A percentile compares a stretch with the other conserved stretches of the same genome.
phyloP scores from a whole-genome alignment of 352 stramenopile species.

The Phytophthora fragariaefolia region DNA sequence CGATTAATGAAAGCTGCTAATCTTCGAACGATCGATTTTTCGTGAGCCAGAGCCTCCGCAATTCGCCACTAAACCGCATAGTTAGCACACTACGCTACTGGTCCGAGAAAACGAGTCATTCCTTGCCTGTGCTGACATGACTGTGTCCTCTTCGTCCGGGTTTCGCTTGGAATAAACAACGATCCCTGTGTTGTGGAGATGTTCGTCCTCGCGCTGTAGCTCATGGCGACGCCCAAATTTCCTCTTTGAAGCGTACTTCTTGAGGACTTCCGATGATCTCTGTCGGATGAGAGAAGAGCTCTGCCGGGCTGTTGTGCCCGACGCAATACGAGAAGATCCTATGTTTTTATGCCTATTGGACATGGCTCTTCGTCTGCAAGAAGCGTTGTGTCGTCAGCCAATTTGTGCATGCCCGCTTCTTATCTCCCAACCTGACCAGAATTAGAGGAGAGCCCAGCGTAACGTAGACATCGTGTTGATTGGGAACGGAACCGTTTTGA shows the following conservation, averaged over 20 bases:
- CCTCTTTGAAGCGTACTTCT: slow-evolving; percentile 46
- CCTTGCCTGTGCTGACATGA: slow-evolving; percentile 48
- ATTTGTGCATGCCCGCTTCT: neutral
- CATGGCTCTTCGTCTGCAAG: slow-evolving; percentile 7
- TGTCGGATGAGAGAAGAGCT: slow-evolving; percentile 22
- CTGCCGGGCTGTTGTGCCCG: no score
- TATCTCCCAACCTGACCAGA: neutral
- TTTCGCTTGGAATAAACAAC: slow-evolving; percentile 58
- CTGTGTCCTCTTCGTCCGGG: slow-evolving; percentile 60
- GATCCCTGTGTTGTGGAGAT: slow-evolving; percentile 29
- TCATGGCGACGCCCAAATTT: slow-evolving; percentile 49
- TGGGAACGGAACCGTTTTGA: neutral
- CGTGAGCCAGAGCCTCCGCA: slow-evolving; percentile 36
- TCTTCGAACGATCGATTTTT: slow-evolving; percentile 36
- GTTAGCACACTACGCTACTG: no score
- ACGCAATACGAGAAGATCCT: slow-evolving; percentile 7
- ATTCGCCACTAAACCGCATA: slow-evolving; percentile 44
- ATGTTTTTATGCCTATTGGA: slow-evolving; percentile 3
- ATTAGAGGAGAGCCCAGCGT: neutral
- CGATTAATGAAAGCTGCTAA: slow-evolving; percentile 33
- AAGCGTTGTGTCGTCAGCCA: slow-evolving; percentile 1
- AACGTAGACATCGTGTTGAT: neutral
- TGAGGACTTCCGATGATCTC: slow-evolving; percentile 16
- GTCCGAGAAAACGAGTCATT: neutral
- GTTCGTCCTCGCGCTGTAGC: slow-evolving; percentile 42